Base-by-base conservation (phyloP, 225 moss, liverwort and hornwort species). In the Climacium dendroides region DNA sequence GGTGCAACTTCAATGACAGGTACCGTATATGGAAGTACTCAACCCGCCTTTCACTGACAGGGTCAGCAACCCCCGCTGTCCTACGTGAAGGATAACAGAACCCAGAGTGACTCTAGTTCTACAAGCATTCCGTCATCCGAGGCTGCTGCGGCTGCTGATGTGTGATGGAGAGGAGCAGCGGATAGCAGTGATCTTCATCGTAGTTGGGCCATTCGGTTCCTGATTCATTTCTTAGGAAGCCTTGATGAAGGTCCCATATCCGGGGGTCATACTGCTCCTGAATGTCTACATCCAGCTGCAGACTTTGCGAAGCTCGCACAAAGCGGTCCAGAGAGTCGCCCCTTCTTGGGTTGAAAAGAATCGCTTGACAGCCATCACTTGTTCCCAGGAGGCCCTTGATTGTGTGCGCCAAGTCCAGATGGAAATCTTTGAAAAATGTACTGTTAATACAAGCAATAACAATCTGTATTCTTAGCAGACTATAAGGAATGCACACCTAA, bases 351-450 rank as follows among this genome's bases (percentile, higher is more conserved):
- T 94, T 96, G 88, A 97, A 96, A 48, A 97, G 90, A 87, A 97
- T 89, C 47, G 95, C 96, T 91, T 87, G 91, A 79, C 93, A 91
- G 45, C 90, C 91, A 48, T 85, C 88, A 35, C 94, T 82, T 48
- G 85, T 90, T 73, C 92, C 92, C 39, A 97, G 82, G 32, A 97
- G 93, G 54, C 93, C 92, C 79, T 95, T 96, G 90, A 96, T 93
- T 37, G 95, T 96, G 72, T 88, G 91, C 8, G 95, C 96, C 90
- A 97, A 89, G 84, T 95, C 97, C n/a, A 85, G 50, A 83, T 96
- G 96, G 60, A 95, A 95, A 85, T 95, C 95, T 59, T 93, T 94
- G 87, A 97, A 97, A 84, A 97, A 97, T 37, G 97, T 95, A 87
- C 97, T 95, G 94, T 90, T 87, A 81, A 35, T 65, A 59, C 79